Evolutionary conservation across 805 yeast genomes (phyloP).

Genomic region (Schwanniomyces polymorphus): DNA sequence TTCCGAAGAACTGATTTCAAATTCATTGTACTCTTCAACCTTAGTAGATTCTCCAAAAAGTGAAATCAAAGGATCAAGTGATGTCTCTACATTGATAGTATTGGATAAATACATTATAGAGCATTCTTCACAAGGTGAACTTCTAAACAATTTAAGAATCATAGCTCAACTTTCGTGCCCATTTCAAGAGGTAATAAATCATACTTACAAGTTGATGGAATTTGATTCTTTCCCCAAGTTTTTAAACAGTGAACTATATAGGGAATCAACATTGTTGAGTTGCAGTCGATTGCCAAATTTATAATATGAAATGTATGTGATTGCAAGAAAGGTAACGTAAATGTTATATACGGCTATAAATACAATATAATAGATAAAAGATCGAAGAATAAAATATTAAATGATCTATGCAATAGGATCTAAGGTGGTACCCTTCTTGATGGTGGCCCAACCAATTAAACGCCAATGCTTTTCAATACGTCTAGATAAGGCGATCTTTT

Average conservation of each 20-base stretch:
- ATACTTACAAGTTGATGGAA: constrained; percentile 62
- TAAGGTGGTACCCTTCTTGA: constrained; percentile 87
- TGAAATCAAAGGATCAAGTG: not conserved
- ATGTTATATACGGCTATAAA: constrained; percentile 5
- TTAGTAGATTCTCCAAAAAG: not conserved
- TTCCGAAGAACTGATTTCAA: not conserved
- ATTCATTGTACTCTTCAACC: not conserved
- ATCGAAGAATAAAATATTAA: constrained; percentile 3
- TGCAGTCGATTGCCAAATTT: not conserved
- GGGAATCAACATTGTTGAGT: constrained; percentile 7
- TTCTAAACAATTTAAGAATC: constrained; percentile 1
- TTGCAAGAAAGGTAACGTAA: not conserved
- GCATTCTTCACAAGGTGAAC: constrained; percentile 9
- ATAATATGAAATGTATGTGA: constrained; percentile 1
- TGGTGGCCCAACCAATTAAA: constrained; percentile 99
- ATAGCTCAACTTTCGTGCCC: constrained; percentile 26
- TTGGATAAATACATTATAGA: not conserved
- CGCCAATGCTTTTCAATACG: constrained; percentile 99
- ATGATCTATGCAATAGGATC: constrained; percentile 60
- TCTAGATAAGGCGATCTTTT: constrained; percentile 97
- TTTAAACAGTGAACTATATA: constrained; percentile 28
- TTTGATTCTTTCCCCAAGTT: constrained; percentile 76
- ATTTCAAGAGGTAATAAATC: constrained; percentile 48
- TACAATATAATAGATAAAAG: constrained; percentile 2
- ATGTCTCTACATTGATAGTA: not conserved